Conservation (phyloP, 306 rosid species). For the Crotalaria pallida region DNA sequence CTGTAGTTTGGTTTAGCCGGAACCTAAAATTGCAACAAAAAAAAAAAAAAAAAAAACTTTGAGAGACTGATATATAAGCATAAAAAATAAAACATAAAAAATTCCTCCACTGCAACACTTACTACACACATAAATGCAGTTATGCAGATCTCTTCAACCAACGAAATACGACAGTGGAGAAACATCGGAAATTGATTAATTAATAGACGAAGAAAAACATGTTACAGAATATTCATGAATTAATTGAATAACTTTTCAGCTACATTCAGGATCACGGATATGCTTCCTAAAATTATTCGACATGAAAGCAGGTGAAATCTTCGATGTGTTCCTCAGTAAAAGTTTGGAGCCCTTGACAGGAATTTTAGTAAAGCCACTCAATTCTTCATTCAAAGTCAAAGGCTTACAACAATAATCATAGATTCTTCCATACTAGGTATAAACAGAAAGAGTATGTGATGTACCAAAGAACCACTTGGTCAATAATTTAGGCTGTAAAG, state of each 20-base stretch:
- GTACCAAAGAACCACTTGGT: neutral
- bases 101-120: neutral
- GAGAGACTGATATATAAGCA: slow-evolving; percentile 7
- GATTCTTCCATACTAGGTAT: neutral
- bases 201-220: neutral
- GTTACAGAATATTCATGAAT: neutral
- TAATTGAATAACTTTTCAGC: neutral
- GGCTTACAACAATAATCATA: neutral
- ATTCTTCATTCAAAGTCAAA: neutral
- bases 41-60: neutral
- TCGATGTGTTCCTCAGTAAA: neutral
- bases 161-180: neutral
- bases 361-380: neutral
- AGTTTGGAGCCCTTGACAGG: neutral
- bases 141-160: neutral
- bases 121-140: neutral
- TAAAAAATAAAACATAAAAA: neutral
- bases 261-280: neutral
- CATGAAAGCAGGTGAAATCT: neutral
- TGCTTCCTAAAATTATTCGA: neutral
- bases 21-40: slow-evolving; percentile 59
- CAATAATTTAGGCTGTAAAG: neutral
- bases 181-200: neutral
- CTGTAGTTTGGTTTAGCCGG: slow-evolving; percentile 96
- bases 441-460: neutral